These are phyloP conservation scores for Laguncularia racemosa DNA, from an alignment of 345 rosid genomes.

Conservation along the genomic window DNA sequence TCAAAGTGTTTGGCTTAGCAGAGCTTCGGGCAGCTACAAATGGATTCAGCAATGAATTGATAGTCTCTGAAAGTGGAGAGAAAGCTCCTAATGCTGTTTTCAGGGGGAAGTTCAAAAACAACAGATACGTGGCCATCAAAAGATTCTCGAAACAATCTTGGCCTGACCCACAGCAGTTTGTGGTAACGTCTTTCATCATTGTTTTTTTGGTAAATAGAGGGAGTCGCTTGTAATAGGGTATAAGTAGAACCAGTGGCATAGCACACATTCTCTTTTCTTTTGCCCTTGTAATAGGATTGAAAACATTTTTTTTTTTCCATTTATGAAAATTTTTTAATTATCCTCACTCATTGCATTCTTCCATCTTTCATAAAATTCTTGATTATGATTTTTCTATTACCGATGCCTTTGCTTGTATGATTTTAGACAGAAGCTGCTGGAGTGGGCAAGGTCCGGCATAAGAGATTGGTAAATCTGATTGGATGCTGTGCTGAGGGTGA, in stretches of 20 bases:
- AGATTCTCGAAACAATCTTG: slow-evolving; percentile 87
- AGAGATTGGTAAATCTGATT: slow-evolving; percentile 83
- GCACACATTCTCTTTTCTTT: too few species aligned
- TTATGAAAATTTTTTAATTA: background rate
- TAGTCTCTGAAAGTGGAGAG: slow-evolving; percentile 95
- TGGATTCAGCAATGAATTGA: slow-evolving; percentile 62
- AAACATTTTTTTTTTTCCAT: too few species aligned
- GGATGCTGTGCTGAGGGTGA: slow-evolving; percentile 97
- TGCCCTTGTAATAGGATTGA: too few species aligned
- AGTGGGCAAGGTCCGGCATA: slow-evolving; percentile 80
- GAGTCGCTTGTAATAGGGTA: background rate
- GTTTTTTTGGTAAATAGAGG: slow-evolving; percentile 1
- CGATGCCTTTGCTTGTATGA: background rate
- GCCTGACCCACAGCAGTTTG: slow-evolving; percentile 96
- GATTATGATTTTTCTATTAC: background rate
- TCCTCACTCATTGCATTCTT: background rate
- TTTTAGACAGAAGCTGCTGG: slow-evolving; percentile 76
- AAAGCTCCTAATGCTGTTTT: slow-evolving; percentile 94
- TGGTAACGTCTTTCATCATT: slow-evolving; percentile 26
- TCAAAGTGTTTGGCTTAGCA: slow-evolving; percentile 59
- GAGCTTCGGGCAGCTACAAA: slow-evolving; percentile 81
- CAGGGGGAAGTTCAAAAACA: slow-evolving; percentile 67
- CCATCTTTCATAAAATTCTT: too few species aligned
- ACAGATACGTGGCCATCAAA: slow-evolving; percentile 67
- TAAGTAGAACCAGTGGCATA: too few species aligned